Base-by-base conservation (phyloP, 108 stramenopile genomes). In the Stephanodiscus triporus region DNA sequence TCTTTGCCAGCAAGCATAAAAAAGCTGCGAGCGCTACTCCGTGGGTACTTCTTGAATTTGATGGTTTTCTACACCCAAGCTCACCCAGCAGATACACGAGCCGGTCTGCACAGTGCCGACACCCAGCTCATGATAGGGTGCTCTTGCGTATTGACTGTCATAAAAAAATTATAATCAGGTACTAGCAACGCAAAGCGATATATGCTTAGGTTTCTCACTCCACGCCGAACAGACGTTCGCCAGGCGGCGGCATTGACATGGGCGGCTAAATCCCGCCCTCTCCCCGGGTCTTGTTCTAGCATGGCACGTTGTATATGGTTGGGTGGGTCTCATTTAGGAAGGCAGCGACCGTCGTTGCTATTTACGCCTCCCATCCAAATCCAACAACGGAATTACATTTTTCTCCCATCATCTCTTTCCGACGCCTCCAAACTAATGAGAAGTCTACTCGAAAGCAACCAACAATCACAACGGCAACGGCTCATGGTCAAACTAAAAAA, bases 341-440 rank as follows among this genome's bases (percentile, higher is more conserved):
- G 34, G 14, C 30, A 37, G 58, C 60, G 40, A 42, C 36, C 29
- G 60, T 30, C 56, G 30, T 30, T 57, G 27, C 10, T 26, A 32
- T 32, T 57, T 24, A 4, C 0, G 17, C 56, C 13, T 30, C 17
- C 17, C 56, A 57, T 29, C 20, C 62, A 65, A 32, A 42, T 23
- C 51, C 72, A 64, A 64, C 57, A 36, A 45, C 69, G 80, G 30
- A 77, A 22, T 56, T 82, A 82, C 76, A 64, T 82, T 26, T 78
- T 82, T 49, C 62, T 82, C 13, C 81, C 81, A 45, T 66, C 76
- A 14, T 66, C 72, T 8, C 29, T 67, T 17, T 36, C 70, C n/a
- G 81, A 82, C 9, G 23, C 64, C 24, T 42, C 77, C 20, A 72
- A 78, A 57, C 68, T 82, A 3, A 37, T 82, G 47, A 56, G 50